phyloP scores from a whole-genome alignment of 139 green algal genomes.

The Pycnococcus provasolii region DNA sequence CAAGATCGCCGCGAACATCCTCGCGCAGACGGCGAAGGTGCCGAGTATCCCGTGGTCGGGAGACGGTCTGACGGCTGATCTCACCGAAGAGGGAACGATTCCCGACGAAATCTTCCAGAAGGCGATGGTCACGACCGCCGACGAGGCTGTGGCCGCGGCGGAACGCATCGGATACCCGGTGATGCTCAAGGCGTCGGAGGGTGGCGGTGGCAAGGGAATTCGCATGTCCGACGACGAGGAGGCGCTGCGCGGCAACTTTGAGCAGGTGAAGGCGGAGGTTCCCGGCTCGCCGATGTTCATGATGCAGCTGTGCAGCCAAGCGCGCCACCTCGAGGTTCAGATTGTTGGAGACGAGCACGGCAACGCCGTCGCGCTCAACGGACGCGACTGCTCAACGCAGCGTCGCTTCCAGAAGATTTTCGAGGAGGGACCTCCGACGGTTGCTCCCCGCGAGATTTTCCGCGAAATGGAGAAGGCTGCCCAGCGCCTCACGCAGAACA shows the following conservation, averaged over 20 bases:
- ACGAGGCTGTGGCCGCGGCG: slow-evolving; percentile 43
- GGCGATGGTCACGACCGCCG: slow-evolving; percentile 65
- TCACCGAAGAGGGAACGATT: slow-evolving; percentile 23
- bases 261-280: slow-evolving; percentile 80
- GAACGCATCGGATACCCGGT: slow-evolving; percentile 75
- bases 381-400: slow-evolving; percentile 85
- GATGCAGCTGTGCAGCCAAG: slow-evolving; percentile 79
- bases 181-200: slow-evolving; percentile 94
- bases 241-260: slow-evolving; percentile 18
- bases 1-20: slow-evolving; percentile 86
- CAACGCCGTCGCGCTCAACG: slow-evolving; percentile 70
- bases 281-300: slow-evolving; percentile 85
- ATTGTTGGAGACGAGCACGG: slow-evolving; percentile 77
- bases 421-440: slow-evolving; percentile 15
- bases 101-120: slow-evolving; percentile 24
- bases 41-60: slow-evolving; percentile 83
- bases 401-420: slow-evolving; percentile 86
- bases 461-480: slow-evolving; percentile 58
- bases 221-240: slow-evolving; percentile 57
- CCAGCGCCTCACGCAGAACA: slow-evolving; percentile 13
- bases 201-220: slow-evolving; percentile 93
- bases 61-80: slow-evolving; percentile 11
- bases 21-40: slow-evolving; percentile 81
- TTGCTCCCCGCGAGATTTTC: slow-evolving; percentile 17
- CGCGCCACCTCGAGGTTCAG: slow-evolving; percentile 85